Evolutionary conservation across 2,329 filamentous ascomycete genomes (phyloP).

Genomic region (Sclerotiophoma versabilis): DNA sequence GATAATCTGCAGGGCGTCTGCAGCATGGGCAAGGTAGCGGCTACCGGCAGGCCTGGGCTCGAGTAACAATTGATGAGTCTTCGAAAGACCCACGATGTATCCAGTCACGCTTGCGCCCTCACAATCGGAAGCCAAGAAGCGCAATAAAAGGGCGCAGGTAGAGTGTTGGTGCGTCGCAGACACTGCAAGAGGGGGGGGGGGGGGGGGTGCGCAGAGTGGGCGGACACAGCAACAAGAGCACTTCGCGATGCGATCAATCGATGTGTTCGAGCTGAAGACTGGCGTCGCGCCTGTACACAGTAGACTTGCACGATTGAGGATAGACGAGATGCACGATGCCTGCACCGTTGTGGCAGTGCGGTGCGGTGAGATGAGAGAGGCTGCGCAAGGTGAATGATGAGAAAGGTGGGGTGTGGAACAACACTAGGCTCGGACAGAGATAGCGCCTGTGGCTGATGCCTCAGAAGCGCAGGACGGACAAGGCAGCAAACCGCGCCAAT

Average conservation of each 20-base stretch:
- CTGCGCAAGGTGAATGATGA: constrained; percentile 28
- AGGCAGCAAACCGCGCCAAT: constrained; percentile 27
- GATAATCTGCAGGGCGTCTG: constrained; percentile 23
- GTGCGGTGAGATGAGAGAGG: constrained; percentile 31
- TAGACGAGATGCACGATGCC: constrained; percentile 14
- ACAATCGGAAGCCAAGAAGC: not conserved
- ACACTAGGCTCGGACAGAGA: not conserved
- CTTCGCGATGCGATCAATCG: not conserved
- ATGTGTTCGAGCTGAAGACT: constrained; percentile 2
- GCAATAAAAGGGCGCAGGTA: constrained; percentile 9
- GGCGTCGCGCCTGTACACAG: constrained; percentile 7
- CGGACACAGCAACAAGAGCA: constrained; percentile 4
- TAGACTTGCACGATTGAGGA: constrained; percentile 5
- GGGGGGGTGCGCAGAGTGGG: not conserved
- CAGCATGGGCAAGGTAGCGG: constrained; percentile 22
- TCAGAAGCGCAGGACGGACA: not conserved
- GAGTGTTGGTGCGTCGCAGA: not conserved
- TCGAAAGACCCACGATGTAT: constrained; percentile 1
- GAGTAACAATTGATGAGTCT: constrained; percentile 30
- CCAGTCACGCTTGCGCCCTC: constrained; percentile 8
- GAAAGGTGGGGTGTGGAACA: constrained; percentile 13
- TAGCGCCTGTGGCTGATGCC: constrained; percentile 29
- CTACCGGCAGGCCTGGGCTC: constrained; percentile 25
- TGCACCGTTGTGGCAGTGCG: constrained; percentile 36
- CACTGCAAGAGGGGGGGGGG: not conserved